Base-by-base conservation (phyloP, 1,139 yeast genomes). In the Saccharomyces hybrid region DNA sequence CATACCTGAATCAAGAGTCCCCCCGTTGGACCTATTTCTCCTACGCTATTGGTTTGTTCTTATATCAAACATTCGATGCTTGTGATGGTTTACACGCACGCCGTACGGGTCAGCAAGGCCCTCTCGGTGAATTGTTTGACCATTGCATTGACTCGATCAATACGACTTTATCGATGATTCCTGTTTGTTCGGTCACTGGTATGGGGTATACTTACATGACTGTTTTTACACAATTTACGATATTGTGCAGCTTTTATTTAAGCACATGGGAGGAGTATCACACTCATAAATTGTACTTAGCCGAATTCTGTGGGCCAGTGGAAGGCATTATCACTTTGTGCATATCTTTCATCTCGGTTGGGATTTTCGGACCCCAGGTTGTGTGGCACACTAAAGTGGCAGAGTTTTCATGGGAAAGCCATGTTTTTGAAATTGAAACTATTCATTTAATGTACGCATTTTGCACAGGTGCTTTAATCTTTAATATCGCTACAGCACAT, bases 211-310 rank as follows among this genome's bases (percentile, higher is more conserved):
- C 86, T 5, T 79, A 83, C 74, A 65, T 80, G 59, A 75, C 87
- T 48, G 67, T 88, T 57, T 61, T 83, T 53, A 73, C 88, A 11
- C 97, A 89, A 69, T 87, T 89, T 71, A 86, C 86, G 7, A 76
- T 91, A 6, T 78, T 89, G 52, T 79, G 85, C 62, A 91, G 91
- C 72, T 91, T 91, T 68, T 91, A 90, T 68, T 72, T 88, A 55
- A 85, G 95, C 50, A 91, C 98, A 0, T 91, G 98, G 98, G 98
- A 91, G 73, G 97, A 90, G 68, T 91, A 81, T 69, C 95, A 90
- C 66, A 91, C 98, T 1, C 96, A 90, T 63, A 86, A 85, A 34
- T 75, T 91, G 58, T 91, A 78, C 69, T 75, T 91, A 54, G 84
- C 95, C 48, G 82, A 80, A 59, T 86, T 89, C 65, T 86, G 95